These are phyloP conservation scores for Mycena galopus DNA, from an alignment of 768 basidiomycete genomes.

Conservation along the genomic window DNA sequence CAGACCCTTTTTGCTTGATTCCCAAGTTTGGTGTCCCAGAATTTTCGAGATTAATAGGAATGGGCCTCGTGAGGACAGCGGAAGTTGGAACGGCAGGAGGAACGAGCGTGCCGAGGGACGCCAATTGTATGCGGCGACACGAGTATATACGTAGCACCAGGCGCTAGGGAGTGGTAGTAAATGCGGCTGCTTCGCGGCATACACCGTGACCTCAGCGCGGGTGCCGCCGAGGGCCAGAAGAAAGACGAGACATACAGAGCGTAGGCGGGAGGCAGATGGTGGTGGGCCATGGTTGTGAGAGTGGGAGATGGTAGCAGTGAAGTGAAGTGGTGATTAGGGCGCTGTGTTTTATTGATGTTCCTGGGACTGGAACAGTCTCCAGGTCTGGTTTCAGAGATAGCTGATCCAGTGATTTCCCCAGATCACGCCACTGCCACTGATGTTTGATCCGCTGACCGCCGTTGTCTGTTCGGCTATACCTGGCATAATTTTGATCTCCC, in stretches of 20 bases:
- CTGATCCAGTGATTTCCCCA: no score
- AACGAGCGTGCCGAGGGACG: no score
- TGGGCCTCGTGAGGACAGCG: slow-evolving; percentile 56
- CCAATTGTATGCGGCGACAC: slow-evolving; percentile 69
- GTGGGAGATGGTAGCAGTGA: no score
- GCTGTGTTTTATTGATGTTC: no score
- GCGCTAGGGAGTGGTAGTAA: not conserved
- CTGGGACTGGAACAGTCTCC: no score
- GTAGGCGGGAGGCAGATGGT: not conserved
- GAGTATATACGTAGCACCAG: slow-evolving; percentile 53
- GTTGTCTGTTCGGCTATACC: no score
- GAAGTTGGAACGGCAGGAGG: slow-evolving; percentile 65
- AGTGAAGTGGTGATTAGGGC: no score
- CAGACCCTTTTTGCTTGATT: slow-evolving; percentile 53
- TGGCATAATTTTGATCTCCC: no score
- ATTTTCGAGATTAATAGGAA: slow-evolving; percentile 59
- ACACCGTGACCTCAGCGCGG: not conserved
- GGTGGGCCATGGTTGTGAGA: not conserved
- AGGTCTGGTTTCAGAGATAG: no score
- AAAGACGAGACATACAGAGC: not conserved
- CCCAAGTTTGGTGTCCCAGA: slow-evolving; percentile 51
- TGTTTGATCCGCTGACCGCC: no score
- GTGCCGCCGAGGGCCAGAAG: not conserved
- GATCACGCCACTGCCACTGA: no score
- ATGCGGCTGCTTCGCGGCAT: not conserved